A percentile compares a stretch with the other conserved stretches of the same genome.
These are phyloP conservation scores for Heliosperma pusillum DNA, from an alignment of 148 eudicot genomes.

Conservation along the genomic window DNA sequence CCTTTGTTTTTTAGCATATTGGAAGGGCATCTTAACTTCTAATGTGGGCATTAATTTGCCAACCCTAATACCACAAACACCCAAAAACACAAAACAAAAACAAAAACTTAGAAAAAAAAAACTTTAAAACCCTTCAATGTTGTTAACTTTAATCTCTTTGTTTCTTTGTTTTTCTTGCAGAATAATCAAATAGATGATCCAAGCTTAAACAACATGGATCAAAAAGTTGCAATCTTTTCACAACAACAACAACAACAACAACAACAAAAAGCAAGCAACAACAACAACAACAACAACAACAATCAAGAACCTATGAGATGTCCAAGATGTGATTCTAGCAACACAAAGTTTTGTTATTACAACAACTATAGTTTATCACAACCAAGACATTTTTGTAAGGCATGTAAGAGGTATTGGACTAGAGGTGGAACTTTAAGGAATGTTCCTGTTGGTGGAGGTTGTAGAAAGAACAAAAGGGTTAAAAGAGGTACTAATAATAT, in stretches of 20 bases:
- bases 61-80: slow-evolving; percentile 17
- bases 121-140: not conserved
- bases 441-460: slow-evolving; percentile 56
- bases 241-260: slow-evolving; percentile 21
- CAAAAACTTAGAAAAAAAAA: not conserved
- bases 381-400: slow-evolving; percentile 64
- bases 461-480: slow-evolving; percentile 55
- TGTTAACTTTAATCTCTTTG: not conserved
- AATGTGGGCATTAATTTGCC: slow-evolving; percentile 16
- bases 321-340: slow-evolving; percentile 41
- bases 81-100: not conserved
- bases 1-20: slow-evolving; percentile 34
- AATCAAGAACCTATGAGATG: slow-evolving; percentile 29
- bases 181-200: slow-evolving; percentile 24
- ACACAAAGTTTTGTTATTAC: slow-evolving; percentile 55
- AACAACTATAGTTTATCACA: slow-evolving; percentile 48
- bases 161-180: slow-evolving; percentile 17
- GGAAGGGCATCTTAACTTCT: slow-evolving; percentile 28
- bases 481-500: slow-evolving; percentile 23
- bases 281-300: slow-evolving; percentile 22
- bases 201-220: slow-evolving; percentile 18
- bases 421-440: slow-evolving; percentile 60
- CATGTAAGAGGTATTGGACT: slow-evolving; percentile 73
- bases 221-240: slow-evolving; percentile 9
- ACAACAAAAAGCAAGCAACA: slow-evolving; percentile 17